Evolutionary conservation across 306 rosid species (phyloP), one percentile per base, ranked within the genome.

Genomic region (Delonix regia): DNA sequence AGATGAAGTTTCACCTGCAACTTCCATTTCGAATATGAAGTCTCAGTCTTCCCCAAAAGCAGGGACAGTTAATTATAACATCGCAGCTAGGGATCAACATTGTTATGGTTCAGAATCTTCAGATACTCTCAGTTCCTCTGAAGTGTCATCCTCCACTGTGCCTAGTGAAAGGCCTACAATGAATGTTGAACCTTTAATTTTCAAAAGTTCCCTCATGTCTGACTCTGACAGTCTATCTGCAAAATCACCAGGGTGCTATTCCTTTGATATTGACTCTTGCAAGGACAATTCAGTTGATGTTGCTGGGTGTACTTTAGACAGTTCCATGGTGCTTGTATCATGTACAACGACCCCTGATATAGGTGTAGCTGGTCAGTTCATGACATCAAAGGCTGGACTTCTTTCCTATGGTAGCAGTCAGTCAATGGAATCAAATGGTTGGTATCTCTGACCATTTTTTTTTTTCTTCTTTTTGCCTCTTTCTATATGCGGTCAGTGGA

Each of bases 371-470:
- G 42, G 78, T 75, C 71, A 78, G 56, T 34, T 76, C 73, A 78
- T 71, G 79, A 76, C 74, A 47, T 65, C 56, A 1, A 65, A 73
- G 49, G 76, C 6, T 59, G 81, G 80, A 73, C 76, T 67, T 61
- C 70, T 61, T 85, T 83, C 88, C 66, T 80, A 81, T 74, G 55
- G 79, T 45, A 19, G 74, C 66, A 49, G 41, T 66, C 80, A 74
- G 15, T 76, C 86, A 61, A 73, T 63, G 64, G 79, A 84, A 64
- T 80, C 92, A 56, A 44, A 52, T 19, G 98, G 97, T 93, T 69
- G 64, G 88, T 88, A 78, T 69, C 85, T 74, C 72, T 27, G 28
- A 36, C 44, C 82, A 78, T 39, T 41, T 14, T 28, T 36, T 13
- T 25, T 60, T 30, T 60, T n/a, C 28, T 15, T 13, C 11, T 60